phyloP scores from a whole-genome alignment of 345 rosid species.

The Tarenaya hassleriana region DNA sequence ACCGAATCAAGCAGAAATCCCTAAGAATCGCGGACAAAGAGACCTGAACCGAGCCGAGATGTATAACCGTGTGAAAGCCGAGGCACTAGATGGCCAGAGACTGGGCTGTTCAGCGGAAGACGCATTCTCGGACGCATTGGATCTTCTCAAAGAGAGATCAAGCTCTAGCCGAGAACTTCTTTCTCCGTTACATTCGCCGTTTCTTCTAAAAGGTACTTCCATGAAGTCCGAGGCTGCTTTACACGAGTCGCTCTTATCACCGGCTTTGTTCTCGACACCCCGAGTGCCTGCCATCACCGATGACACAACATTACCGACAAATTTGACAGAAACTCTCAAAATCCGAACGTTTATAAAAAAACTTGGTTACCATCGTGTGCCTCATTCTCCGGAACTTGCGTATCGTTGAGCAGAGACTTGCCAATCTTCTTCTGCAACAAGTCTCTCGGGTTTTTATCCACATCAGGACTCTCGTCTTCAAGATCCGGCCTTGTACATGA shows the following conservation, averaged over 20 bases:
- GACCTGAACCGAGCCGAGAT: background rate
- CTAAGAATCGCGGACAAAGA: slow-evolving; percentile 3
- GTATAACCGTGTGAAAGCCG: slow-evolving; percentile 77
- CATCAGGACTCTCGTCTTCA: slow-evolving; percentile 47
- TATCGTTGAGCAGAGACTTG: slow-evolving; percentile 12
- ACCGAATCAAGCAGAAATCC: slow-evolving; percentile 19
- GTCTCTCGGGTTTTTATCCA: slow-evolving; percentile 29
- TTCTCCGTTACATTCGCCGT: slow-evolving; percentile 19
- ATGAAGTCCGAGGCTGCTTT: slow-evolving; percentile 72
- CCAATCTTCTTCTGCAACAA: slow-evolving; percentile 20
- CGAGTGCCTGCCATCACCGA: background rate
- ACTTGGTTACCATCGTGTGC: slow-evolving; percentile 18
- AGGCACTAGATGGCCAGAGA: slow-evolving; percentile 70
- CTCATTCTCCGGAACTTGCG: slow-evolving; percentile 4
- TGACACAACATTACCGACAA: too few species aligned
- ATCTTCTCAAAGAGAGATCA: slow-evolving; percentile 74
- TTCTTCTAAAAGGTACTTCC: slow-evolving; percentile 40
- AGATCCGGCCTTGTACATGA: slow-evolving; percentile 69
- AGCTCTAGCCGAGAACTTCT: slow-evolving; percentile 39
- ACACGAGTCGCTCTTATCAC: slow-evolving; percentile 16
- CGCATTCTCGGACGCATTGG: slow-evolving; percentile 38
- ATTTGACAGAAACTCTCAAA: background rate
- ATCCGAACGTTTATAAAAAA: background rate
- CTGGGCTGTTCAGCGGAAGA: slow-evolving; percentile 40
- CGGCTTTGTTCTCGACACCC: too few species aligned